phyloP scores from a whole-genome alignment of 768 basidiomycete species.

The Trametes cubensis region DNA sequence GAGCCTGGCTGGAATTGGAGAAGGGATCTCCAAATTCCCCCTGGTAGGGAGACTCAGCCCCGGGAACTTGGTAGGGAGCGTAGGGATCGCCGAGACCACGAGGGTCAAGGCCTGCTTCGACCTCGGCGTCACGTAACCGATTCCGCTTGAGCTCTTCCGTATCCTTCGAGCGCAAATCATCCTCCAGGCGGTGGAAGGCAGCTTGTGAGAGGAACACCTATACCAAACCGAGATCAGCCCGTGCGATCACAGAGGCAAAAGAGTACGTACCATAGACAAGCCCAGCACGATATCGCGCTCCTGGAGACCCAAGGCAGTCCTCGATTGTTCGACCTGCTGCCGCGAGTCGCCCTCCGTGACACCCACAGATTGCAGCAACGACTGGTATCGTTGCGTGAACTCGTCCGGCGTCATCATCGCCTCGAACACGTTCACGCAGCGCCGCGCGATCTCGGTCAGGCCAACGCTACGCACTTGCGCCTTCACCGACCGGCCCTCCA shows the following conservation, averaged over 20 bases:
- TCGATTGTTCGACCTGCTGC: constrained; percentile 63
- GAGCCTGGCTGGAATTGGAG: constrained; percentile 63
- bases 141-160: constrained; percentile 86
- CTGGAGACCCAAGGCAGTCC: constrained; percentile 55
- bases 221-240: constrained; percentile 9
- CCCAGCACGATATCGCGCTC: constrained; percentile 83
- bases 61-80: constrained; percentile 70
- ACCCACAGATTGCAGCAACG: constrained; percentile 59
- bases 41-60: constrained; percentile 45
- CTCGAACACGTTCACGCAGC: constrained; percentile 71
- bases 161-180: constrained; percentile 80
- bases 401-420: constrained; percentile 85
- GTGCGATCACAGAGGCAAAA: not conserved
- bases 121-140: constrained; percentile 73
- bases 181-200: constrained; percentile 88
- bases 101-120: constrained; percentile 61
- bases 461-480: constrained; percentile 87
- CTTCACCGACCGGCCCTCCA: constrained; percentile 90
- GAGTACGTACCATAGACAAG: constrained; percentile 69
- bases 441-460: constrained; percentile 72
- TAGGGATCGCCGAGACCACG: constrained; percentile 68
- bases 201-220: constrained; percentile 88
- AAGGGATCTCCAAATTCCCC: constrained; percentile 56
- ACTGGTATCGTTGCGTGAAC: constrained; percentile 81
- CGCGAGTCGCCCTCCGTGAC: constrained; percentile 61